Percentiles rank a stretch among this genome's conserved stretches.
Conservation (phyloP, 2,329 filamentous ascomycete genomes). For the Claviceps pazoutovae region DNA sequence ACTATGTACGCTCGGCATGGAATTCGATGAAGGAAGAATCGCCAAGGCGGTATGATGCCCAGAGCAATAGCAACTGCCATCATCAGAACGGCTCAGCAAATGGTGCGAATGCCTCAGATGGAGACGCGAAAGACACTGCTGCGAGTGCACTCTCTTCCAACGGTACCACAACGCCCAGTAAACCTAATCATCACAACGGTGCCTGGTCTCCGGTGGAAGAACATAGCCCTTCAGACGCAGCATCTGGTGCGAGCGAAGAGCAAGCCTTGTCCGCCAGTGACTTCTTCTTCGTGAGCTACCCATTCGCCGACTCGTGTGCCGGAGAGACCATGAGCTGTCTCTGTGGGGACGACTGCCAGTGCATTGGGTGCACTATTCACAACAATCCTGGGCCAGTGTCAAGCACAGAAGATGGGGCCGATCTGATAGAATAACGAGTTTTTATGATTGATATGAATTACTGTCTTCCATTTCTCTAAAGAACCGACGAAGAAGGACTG, state of each 20-base stretch:
- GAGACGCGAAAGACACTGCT: conserved; percentile 9
- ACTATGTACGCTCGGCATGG: conserved; percentile 35
- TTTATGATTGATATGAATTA: neutral
- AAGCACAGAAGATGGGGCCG: neutral
- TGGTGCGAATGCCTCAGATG: conserved; percentile 13
- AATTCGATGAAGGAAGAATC: conserved; percentile 25
- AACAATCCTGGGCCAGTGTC: conserved; percentile 15
- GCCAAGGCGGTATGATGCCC: conserved; percentile 10
- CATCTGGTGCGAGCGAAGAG: conserved; percentile 33
- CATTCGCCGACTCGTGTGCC: conserved; percentile 32
- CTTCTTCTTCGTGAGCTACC: conserved; percentile 46
- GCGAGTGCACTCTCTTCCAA: conserved; percentile 10
- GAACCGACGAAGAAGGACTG: too few relatives aligned
- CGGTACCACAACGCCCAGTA: conserved; percentile 8
- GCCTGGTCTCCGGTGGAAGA: conserved; percentile 25
- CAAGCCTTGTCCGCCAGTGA: conserved; percentile 36
- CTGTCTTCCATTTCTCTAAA: neutral
- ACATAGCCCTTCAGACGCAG: conserved; percentile 33
- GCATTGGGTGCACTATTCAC: conserved; percentile 43
- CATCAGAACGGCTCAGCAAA: conserved; percentile 10
- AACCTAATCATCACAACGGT: conserved; percentile 12
- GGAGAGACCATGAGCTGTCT: conserved; percentile 38
- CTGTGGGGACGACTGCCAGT: conserved; percentile 46
- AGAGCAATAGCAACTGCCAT: conserved; percentile 3
- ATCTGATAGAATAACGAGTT: neutral